Conservation (phyloP, 2,329 filamentous ascomycete species). For the Endoconidiophora laricicola region DNA sequence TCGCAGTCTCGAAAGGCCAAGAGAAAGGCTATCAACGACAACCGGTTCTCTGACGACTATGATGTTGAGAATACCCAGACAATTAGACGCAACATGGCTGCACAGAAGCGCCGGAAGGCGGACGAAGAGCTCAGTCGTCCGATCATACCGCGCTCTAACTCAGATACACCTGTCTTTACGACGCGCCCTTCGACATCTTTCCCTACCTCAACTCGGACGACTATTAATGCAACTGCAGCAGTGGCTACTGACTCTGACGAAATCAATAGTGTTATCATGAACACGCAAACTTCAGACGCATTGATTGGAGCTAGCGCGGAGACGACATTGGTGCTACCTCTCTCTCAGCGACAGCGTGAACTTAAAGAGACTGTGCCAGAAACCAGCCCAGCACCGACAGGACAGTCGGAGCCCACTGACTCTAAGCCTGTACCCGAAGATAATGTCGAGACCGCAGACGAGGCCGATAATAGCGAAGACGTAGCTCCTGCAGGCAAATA, state of each 20-base stretch:
- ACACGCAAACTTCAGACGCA: slow-evolving; percentile 6
- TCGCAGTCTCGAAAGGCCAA: not conserved
- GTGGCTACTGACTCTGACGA: slow-evolving; percentile 5
- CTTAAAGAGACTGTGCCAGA: slow-evolving; percentile 10
- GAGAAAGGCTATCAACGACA: not conserved
- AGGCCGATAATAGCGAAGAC: not conserved
- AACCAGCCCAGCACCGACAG: slow-evolving; percentile 6
- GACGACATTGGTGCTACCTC: not conserved
- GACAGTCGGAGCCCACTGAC: not conserved
- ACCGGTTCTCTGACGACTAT: not conserved
- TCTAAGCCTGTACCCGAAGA: not conserved
- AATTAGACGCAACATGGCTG: not conserved
- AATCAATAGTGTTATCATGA: slow-evolving; percentile 2
- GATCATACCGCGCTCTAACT: not conserved
- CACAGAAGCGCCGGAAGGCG: slow-evolving; percentile 4
- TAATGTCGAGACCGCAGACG: not conserved
- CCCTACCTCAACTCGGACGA: not conserved
- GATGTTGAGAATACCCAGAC: not conserved
- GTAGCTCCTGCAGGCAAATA: not conserved
- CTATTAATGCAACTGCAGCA: not conserved
- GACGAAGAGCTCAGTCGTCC: slow-evolving; percentile 1
- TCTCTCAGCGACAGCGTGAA: slow-evolving; percentile 1
- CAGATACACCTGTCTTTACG: not conserved
- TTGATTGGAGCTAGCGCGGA: slow-evolving; percentile 5
- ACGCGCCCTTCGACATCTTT: not conserved